Evolutionary conservation across 2,329 filamentous ascomycete species (phyloP), one percentile per base, ranked within the genome.

Genomic region (Pseudofabraea citricarpa): DNA sequence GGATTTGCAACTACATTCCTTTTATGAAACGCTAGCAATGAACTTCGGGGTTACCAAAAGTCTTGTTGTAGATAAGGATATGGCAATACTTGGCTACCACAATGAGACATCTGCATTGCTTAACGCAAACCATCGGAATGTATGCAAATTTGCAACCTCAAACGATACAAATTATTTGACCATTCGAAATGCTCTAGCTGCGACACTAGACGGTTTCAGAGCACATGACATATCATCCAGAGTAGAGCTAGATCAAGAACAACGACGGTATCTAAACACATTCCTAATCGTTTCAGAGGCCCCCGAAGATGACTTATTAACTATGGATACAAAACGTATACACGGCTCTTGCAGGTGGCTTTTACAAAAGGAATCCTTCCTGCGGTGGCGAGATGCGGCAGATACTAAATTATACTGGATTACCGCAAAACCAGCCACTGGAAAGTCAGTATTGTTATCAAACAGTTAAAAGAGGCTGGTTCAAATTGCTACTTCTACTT

Each of bases 11-110:
- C 56, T 66, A 2, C 58, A 55, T 40, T 67, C 64, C 0, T 66
- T 66, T 38, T 66, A 63, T 36, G 63, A 66, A 42, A 65, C 60
- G 3, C 36, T 55, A 2, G 40, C 47, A 0, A 64, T 53, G 3
- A 53, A 44, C 13, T 18, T 54, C 3, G 37, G 31, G n/a, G 3
- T 16, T 5, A 38, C 37, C 7, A 40, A 44, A 19, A 35, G 33
- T 13, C 35, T 55, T 24, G 47, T 60, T 21, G 49, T 64, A 8
- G 56, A 57, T 3, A 58, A 55, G 33, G 48, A 57, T 13, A 57
- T 59, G 1, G 54, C 58, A 2, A 45, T 59, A 2, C 40, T 64
- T 15, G 60, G 59, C 3, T 62, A 60, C 43, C 50, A 47, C 0
- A 43, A 44, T 7, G 61, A 65, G 40, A 58, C 43, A 0, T 47